Evolutionary conservation across 257 asterid species (phyloP).

Genomic region (Petunia axillaris): DNA sequence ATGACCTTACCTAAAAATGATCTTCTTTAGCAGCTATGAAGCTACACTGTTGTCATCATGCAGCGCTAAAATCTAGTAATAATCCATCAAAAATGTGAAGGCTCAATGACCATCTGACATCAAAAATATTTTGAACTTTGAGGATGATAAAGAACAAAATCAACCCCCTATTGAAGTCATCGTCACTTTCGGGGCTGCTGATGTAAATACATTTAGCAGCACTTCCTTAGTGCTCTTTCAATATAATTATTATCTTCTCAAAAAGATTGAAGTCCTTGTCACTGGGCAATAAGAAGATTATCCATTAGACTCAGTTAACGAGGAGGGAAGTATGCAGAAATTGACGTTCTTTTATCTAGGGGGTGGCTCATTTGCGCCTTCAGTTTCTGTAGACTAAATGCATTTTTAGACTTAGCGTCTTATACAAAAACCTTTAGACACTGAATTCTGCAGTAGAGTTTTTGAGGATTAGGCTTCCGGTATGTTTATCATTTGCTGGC

Average conservation of each 20-base stretch:
- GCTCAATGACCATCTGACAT: background rate
- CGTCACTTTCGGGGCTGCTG: background rate
- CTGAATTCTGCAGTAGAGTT: background rate
- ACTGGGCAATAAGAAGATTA: too few relatives aligned
- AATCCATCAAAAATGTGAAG: background rate
- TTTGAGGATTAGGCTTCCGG: background rate
- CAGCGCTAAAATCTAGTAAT: background rate
- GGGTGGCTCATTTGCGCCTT: background rate
- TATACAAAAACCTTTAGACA: conserved; percentile 9
- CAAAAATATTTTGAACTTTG: background rate
- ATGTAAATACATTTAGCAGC: too few relatives aligned
- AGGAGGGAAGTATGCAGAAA: background rate
- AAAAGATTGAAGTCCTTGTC: too few relatives aligned
- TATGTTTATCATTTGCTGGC: conserved; percentile 27
- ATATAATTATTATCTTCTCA: too few relatives aligned
- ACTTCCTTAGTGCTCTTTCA: too few relatives aligned
- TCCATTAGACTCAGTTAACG: too few relatives aligned
- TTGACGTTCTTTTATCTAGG: background rate
- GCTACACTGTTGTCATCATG: background rate
- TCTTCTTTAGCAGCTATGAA: background rate
- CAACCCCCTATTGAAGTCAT: background rate
- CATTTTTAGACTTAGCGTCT: conserved; percentile 13
- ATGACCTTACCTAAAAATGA: background rate
- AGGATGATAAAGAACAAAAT: background rate
- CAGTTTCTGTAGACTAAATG: background rate